These are phyloP conservation scores for Purpureocillium takamizusanense DNA, from an alignment of 2,329 filamentous ascomycete genomes.

Conservation along the genomic window DNA sequence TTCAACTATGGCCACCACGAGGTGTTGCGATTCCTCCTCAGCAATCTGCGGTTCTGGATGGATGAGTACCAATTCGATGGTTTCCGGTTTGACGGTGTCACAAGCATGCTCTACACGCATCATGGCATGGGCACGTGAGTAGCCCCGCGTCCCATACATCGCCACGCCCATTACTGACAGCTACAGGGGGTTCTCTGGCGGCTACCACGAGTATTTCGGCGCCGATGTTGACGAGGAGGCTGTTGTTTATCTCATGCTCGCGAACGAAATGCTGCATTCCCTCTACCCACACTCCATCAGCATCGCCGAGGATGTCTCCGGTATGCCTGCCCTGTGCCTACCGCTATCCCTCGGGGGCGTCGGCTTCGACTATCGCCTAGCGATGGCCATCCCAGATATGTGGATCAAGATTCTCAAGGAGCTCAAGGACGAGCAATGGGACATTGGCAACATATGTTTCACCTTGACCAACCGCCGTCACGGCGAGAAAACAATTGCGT, in stretches of 20 bases:
- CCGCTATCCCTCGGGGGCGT: constrained; percentile 79
- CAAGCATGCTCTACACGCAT: constrained; percentile 93
- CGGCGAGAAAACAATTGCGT: constrained; percentile 96
- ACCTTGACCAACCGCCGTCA: constrained; percentile 89
- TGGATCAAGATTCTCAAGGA: constrained; percentile 99
- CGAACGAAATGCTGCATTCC: constrained; percentile 91
- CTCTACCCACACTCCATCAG: constrained; percentile 84
- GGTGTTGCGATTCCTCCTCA: constrained; percentile 88
- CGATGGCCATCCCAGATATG: constrained; percentile 97
- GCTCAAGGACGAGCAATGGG: constrained; percentile 83
- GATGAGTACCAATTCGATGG: constrained; percentile 95
- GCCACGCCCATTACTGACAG: constrained; percentile 5
- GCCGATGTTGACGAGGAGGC: constrained; percentile 83
- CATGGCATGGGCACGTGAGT: constrained; percentile 93
- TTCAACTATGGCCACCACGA: constrained; percentile 98
- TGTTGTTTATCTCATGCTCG: constrained; percentile 89
- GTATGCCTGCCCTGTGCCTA: constrained; percentile 94
- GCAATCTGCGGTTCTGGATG: constrained; percentile 98
- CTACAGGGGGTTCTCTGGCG: constrained; percentile 81
- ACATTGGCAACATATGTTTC: constrained; percentile 75
- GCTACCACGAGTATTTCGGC: constrained; percentile 97
- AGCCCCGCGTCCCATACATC: neutral
- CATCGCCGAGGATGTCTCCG: constrained; percentile 93
- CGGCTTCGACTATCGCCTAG: constrained; percentile 93
- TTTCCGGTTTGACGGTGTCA: constrained; percentile 96